Percentiles rank a stretch among this genome's conserved stretches.
Conservation (phyloP, 495 filamentous ascomycete genomes). For the Thermochaetoides thermophila region DNA sequence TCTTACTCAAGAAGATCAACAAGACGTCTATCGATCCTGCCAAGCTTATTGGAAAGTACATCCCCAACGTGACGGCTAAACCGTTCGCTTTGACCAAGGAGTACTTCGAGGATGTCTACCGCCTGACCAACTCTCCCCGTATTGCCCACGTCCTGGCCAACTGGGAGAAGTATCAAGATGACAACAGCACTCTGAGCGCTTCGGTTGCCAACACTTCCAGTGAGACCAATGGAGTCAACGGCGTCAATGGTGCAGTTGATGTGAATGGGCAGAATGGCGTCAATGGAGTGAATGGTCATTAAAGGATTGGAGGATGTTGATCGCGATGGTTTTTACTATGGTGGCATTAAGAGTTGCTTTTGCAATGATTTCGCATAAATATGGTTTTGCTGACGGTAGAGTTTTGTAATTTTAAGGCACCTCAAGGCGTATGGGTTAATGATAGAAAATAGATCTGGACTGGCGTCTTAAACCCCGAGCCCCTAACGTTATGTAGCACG, state of each 20-base stretch:
- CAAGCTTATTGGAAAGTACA: conserved; percentile 96
- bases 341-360: not conserved
- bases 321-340: too few species aligned
- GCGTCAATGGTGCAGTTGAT: not conserved
- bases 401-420: conserved; percentile 1
- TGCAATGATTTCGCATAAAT: not conserved
- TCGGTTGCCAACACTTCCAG: not conserved
- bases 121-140: conserved; percentile 78
- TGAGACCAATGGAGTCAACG: conserved; percentile 3
- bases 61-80: conserved; percentile 91
- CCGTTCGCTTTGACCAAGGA: conserved; percentile 94
- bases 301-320: too few species aligned
- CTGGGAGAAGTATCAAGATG: conserved; percentile 46
- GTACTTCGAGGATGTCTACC: conserved; percentile 97
- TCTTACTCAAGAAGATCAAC: conserved; percentile 98
- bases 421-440: not conserved
- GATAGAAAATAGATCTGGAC: not conserved
- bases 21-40: conserved; percentile 93
- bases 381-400: not conserved
- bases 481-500: too few species aligned
- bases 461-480: too few species aligned
- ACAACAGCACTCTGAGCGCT: conserved; percentile 3
- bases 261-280: conserved; percentile 1
- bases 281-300: conserved; percentile 6
- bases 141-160: conserved; percentile 85